Evolutionary conservation across 352 stramenopile species (phyloP).

Genomic region (Pythium insidiosum): DNA sequence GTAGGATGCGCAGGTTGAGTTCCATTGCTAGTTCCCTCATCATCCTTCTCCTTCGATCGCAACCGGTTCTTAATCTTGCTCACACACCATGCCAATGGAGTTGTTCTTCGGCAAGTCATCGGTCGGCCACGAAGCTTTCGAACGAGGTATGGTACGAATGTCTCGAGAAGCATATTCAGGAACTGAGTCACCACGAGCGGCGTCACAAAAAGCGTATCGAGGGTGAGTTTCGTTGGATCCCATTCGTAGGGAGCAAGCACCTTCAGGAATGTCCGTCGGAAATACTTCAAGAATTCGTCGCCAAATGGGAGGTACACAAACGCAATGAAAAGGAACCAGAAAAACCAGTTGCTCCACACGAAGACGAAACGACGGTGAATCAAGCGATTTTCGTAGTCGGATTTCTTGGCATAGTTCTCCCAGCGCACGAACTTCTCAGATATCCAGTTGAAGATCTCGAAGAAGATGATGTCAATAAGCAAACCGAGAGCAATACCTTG

Average conservation of each 20-base stretch:
- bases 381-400: constrained; percentile 79
- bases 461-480: constrained; percentile 87
- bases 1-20: too few species aligned
- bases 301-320: constrained; percentile 89
- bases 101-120: constrained; percentile 52
- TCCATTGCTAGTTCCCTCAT: too few species aligned
- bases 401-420: constrained; percentile 86
- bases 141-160: constrained; percentile 76
- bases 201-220: constrained; percentile 85
- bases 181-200: constrained; percentile 85
- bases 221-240: constrained; percentile 59
- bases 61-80: constrained; percentile 31
- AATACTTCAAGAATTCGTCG: constrained; percentile 47
- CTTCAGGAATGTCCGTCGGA: constrained; percentile 37
- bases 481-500: constrained; percentile 76
- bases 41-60: constrained; percentile 21
- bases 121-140: constrained; percentile 68
- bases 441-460: constrained; percentile 84
- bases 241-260: constrained; percentile 62
- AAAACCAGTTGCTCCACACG: constrained; percentile 90
- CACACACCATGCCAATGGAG: constrained; percentile 47
- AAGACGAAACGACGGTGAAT: constrained; percentile 87
- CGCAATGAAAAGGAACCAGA: constrained; percentile 86
- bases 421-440: constrained; percentile 82
- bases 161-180: constrained; percentile 85